Evolutionary conservation across 441 rosid genomes (phyloP).

Genomic region (Gossypium gossypioides): DNA sequence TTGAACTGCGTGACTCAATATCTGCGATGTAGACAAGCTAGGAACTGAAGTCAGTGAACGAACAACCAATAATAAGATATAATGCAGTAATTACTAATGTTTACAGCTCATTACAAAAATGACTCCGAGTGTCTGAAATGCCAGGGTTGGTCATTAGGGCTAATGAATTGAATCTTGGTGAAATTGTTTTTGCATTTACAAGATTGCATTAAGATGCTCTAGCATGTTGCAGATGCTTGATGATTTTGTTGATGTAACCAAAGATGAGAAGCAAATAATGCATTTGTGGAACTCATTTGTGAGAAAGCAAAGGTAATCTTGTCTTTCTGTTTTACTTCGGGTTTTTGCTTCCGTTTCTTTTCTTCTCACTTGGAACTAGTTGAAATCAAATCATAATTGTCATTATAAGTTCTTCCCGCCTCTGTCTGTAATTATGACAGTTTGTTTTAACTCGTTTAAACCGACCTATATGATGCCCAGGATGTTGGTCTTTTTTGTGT

Average conservation of each 20-base stretch:
- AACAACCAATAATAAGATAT: not conserved
- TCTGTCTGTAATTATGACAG: not conserved
- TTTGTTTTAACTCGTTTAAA: not conserved
- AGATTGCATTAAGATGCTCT: constrained; percentile 11
- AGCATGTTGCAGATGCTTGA: constrained; percentile 76
- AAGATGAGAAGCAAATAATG: constrained; percentile 93
- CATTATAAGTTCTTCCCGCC: not conserved
- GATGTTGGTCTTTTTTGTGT: not conserved
- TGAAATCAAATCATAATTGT: not conserved
- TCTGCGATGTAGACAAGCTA: not conserved
- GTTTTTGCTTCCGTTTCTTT: not conserved
- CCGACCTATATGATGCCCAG: not conserved
- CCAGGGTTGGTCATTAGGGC: not conserved
- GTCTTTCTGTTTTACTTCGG: constrained; percentile 3
- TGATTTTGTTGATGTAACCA: constrained; percentile 95
- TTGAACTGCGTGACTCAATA: not conserved
- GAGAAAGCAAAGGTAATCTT: constrained; percentile 79
- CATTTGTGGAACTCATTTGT: constrained; percentile 98
- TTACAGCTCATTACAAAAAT: not conserved
- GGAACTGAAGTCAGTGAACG: not conserved
- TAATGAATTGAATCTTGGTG: not conserved
- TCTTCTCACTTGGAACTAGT: not conserved
- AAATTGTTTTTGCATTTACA: not conserved
- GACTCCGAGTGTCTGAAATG: not conserved
- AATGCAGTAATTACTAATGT: not conserved